Evolutionary conservation across 148 eudicot genomes (phyloP).

Genomic region (Pharnaceum exiguum): DNA sequence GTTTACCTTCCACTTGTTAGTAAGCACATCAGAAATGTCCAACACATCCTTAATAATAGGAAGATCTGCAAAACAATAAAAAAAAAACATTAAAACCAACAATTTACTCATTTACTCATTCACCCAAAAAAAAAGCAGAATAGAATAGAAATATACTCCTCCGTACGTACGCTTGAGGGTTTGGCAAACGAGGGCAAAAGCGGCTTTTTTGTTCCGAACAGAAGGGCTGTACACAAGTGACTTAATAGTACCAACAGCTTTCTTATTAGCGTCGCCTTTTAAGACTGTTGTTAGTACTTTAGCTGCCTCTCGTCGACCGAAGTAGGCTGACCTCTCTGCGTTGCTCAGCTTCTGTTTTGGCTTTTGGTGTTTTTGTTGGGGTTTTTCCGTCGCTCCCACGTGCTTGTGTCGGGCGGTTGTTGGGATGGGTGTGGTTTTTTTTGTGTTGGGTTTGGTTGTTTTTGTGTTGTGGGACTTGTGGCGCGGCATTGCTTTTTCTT

Average conservation of each 20-base stretch:
- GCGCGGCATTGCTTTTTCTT: no score
- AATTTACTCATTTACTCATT: neutral
- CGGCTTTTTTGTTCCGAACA: constrained; percentile 71
- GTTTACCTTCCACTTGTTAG: constrained; percentile 90
- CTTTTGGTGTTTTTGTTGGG: no score
- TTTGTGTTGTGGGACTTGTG: no score
- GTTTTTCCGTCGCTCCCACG: no score
- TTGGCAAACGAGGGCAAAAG: constrained; percentile 82
- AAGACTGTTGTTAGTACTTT: constrained; percentile 58
- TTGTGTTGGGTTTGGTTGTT: no score
- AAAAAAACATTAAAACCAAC: neutral
- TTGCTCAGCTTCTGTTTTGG: constrained; percentile 24
- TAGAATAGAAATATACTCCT: constrained; percentile 6
- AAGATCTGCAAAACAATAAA: constrained; percentile 64
- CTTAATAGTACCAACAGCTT: constrained; percentile 72
- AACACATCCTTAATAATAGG: constrained; percentile 70
- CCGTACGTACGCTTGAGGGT: constrained; percentile 74
- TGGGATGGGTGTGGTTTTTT: no score
- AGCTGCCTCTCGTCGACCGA: constrained; percentile 84
- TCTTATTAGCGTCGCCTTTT: constrained; percentile 68
- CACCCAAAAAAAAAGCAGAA: no score
- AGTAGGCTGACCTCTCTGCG: constrained; percentile 69
- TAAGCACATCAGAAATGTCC: constrained; percentile 47
- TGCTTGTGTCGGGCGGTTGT: no score
- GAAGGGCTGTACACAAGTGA: constrained; percentile 67